Evolutionary conservation across 148 eudicot genomes (phyloP).

Genomic region (Chenopodium quinoa): DNA sequence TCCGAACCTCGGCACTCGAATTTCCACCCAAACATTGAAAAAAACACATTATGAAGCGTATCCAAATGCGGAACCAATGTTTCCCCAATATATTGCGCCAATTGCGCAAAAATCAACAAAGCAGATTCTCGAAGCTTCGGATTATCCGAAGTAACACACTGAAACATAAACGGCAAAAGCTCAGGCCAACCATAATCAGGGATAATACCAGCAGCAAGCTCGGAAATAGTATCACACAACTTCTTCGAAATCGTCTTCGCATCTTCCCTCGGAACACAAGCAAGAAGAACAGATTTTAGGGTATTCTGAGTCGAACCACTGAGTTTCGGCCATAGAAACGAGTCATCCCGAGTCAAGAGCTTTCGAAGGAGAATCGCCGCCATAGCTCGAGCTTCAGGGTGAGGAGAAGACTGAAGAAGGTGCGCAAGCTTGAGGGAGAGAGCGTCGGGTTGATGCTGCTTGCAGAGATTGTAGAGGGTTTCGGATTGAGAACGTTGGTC

Average conservation of each 20-base stretch:
- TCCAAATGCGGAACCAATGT: constrained; percentile 50
- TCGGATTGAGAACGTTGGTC: constrained; percentile 62
- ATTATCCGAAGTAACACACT: constrained; percentile 57
- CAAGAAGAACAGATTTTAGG: constrained; percentile 49
- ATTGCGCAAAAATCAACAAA: constrained; percentile 66
- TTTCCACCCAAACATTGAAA: constrained; percentile 47
- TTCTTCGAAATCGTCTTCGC: constrained; percentile 57
- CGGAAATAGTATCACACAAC: constrained; percentile 72
- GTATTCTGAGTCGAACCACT: constrained; percentile 49
- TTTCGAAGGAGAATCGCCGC: constrained; percentile 49
- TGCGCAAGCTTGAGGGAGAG: constrained; percentile 51
- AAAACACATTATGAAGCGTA: constrained; percentile 61
- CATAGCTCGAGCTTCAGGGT: constrained; percentile 52
- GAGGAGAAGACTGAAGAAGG: constrained; percentile 38
- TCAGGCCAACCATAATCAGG: constrained; percentile 81
- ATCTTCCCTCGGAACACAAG: constrained; percentile 57
- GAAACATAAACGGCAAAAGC: constrained; percentile 71
- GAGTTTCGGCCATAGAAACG: constrained; percentile 54
- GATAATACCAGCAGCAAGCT: constrained; percentile 69
- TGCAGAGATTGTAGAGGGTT: constrained; percentile 54
- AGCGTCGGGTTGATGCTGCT: constrained; percentile 48
- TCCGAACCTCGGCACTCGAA: constrained; percentile 51
- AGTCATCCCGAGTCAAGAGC: constrained; percentile 44
- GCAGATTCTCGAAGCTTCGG: constrained; percentile 56
- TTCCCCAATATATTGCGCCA: constrained; percentile 79